A percentile compares a stretch with the other conserved stretches of the same genome.
phyloP scores from a whole-genome alignment of 148 eudicot species.

The Suaeda aralocaspica region DNA sequence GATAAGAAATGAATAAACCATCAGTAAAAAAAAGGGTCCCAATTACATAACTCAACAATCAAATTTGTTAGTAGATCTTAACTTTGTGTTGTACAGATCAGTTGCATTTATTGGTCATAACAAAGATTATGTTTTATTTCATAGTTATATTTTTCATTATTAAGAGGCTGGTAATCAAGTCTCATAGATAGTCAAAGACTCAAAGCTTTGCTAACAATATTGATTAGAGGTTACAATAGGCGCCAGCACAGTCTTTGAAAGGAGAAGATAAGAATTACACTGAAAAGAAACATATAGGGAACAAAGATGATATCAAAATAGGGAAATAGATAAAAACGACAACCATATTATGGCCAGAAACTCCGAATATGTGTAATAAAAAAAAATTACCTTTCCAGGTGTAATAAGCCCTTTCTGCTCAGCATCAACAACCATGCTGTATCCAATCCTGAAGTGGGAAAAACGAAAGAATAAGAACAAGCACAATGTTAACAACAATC shows the following conservation, averaged over 20 bases:
- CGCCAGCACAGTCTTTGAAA: too few species aligned
- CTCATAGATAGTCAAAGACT: neutral
- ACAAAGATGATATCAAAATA: neutral
- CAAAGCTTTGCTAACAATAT: neutral
- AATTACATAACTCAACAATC: neutral
- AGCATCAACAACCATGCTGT: slow-evolving; percentile 91
- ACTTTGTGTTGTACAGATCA: neutral
- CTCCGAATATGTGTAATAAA: neutral
- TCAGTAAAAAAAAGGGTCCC: neutral
- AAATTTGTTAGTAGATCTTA: neutral
- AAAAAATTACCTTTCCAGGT: slow-evolving; percentile 74
- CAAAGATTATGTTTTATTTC: neutral
- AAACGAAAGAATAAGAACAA: slow-evolving; percentile 19
- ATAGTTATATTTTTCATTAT: neutral
- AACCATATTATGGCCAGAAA: slow-evolving; percentile 5
- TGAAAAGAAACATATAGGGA: neutral
- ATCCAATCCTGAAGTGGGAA: slow-evolving; percentile 71
- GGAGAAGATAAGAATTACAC: too few species aligned
- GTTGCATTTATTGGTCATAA: neutral
- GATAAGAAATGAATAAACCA: slow-evolving; percentile 9
- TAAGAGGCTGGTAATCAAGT: neutral
- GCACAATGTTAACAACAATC: neutral
- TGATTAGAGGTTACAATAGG: too few species aligned
- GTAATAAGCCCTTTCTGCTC: slow-evolving; percentile 78
- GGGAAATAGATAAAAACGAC: neutral